Evolutionary conservation across 352 stramenopile genomes (phyloP).

Genomic region (Phytophthora aleatoria): DNA sequence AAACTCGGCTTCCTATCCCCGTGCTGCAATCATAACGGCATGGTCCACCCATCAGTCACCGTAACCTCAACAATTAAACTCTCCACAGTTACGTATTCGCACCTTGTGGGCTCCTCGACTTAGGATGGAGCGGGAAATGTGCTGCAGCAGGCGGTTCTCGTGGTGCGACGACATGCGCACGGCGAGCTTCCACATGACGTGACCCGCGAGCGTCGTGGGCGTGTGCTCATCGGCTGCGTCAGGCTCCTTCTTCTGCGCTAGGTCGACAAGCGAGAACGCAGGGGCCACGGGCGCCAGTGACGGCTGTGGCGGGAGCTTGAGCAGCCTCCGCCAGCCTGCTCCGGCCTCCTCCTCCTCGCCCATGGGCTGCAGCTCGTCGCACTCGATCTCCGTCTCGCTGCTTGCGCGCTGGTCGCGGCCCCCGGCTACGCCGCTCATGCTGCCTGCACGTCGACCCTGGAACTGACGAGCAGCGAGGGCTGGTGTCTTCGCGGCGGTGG

Average conservation of each 20-base stretch:
- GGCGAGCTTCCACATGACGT: constrained; percentile 70
- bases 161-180: constrained; percentile 72
- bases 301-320: constrained; percentile 34
- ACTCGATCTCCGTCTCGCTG: constrained; percentile 54
- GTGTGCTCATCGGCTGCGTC: constrained; percentile 11
- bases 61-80: constrained; percentile 15
- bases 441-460: constrained; percentile 15
- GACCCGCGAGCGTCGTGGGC: constrained; percentile 45
- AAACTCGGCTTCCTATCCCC: constrained; percentile 37
- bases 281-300: constrained; percentile 32
- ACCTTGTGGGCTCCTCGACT: constrained; percentile 63
- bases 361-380: constrained; percentile 47
- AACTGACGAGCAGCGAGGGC: constrained; percentile 10
- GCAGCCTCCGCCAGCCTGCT: constrained; percentile 35
- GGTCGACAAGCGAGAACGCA: constrained; percentile 32
- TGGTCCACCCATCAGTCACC: constrained; percentile 32
- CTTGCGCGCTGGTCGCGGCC: constrained; percentile 33
- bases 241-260: constrained; percentile 30
- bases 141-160: constrained; percentile 65
- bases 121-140: constrained; percentile 73
- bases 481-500: constrained; percentile 16
- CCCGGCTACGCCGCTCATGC: constrained; percentile 38
- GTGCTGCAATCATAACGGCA: constrained; percentile 38
- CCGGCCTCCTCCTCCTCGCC: constrained; percentile 27
- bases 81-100: constrained; percentile 10